Evolutionary conservation across 805 yeast genomes (phyloP).

Genomic region (Lachancea fermentati): DNA sequence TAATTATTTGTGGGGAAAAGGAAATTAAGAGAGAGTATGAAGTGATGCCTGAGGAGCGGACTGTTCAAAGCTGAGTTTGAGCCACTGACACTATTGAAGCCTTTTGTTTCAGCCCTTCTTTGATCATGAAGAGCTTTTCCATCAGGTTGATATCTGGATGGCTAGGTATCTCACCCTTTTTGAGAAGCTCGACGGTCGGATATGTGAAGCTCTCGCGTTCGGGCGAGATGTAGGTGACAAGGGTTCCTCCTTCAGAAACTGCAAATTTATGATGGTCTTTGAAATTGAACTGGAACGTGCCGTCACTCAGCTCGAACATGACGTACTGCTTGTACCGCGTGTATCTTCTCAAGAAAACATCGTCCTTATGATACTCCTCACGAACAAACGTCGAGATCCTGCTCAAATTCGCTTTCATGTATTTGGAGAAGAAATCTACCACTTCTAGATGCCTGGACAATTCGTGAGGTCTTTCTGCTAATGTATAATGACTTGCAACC

Average conservation of each 20-base stretch:
- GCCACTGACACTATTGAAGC: constrained; percentile 17
- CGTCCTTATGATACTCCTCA: constrained; percentile 52
- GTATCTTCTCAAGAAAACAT: constrained; percentile 75
- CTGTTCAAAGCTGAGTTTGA: constrained; percentile 6
- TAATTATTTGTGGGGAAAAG: not conserved
- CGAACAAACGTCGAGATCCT: constrained; percentile 57
- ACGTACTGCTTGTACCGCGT: constrained; percentile 74
- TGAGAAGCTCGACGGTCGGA: constrained; percentile 45
- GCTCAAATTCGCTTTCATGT: constrained; percentile 86
- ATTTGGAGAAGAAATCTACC: constrained; percentile 80
- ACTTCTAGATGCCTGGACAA: constrained; percentile 73
- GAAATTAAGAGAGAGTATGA: not conserved
- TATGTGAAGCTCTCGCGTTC: constrained; percentile 64
- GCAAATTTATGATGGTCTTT: constrained; percentile 90
- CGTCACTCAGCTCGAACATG: constrained; percentile 91
- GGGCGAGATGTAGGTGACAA: constrained; percentile 78
- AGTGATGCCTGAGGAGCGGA: not conserved
- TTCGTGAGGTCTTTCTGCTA: constrained; percentile 39
- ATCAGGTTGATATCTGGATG: constrained; percentile 40
- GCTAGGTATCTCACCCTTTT: constrained; percentile 43
- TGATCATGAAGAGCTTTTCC: constrained; percentile 50
- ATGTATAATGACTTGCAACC: constrained; percentile 44
- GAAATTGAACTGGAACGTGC: constrained; percentile 90
- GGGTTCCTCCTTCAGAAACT: constrained; percentile 67
- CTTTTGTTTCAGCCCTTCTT: constrained; percentile 52